Evolutionary conservation across 352 stramenopile genomes (phyloP).

Genomic region (Phytophthora hybrid): DNA sequence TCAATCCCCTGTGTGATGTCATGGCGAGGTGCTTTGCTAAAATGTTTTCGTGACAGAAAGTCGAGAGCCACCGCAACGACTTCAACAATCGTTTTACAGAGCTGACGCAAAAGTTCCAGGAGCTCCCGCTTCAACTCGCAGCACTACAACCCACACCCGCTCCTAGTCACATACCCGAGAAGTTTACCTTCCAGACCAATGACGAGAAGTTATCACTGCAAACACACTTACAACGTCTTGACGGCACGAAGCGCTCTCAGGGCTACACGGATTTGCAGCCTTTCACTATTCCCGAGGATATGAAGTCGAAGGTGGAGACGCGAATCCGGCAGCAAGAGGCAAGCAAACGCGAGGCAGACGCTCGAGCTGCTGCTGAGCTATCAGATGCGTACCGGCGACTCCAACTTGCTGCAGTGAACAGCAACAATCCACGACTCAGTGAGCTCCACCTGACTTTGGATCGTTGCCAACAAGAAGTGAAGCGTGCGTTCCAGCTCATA

Average conservation of each 20-base stretch:
- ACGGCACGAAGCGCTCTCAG: slow-evolving; percentile 24
- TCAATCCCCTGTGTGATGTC: neutral
- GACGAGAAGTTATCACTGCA: slow-evolving; percentile 68
- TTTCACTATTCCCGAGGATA: slow-evolving; percentile 83
- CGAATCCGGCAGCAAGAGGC: slow-evolving; percentile 68
- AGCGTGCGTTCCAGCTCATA: slow-evolving; percentile 73
- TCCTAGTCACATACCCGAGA: slow-evolving; percentile 17
- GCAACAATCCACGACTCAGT: slow-evolving; percentile 62
- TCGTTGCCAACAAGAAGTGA: slow-evolving; percentile 72
- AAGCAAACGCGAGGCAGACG: slow-evolving; percentile 59
- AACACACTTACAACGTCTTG: slow-evolving; percentile 49
- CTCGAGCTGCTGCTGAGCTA: slow-evolving; percentile 53
- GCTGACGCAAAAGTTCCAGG: slow-evolving; percentile 69
- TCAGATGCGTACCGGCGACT: slow-evolving; percentile 69
- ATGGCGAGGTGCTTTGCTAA: neutral
- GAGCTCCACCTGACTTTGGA: slow-evolving; percentile 71
- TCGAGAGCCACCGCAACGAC: slow-evolving; percentile 72
- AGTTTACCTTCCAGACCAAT: slow-evolving; percentile 64
- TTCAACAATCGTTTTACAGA: slow-evolving; percentile 70
- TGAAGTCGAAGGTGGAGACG: slow-evolving; percentile 78
- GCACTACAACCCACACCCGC: slow-evolving; percentile 45
- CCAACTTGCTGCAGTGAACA: slow-evolving; percentile 48
- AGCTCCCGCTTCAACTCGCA: slow-evolving; percentile 60
- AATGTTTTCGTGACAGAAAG: slow-evolving; percentile 51
- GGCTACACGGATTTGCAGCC: slow-evolving; percentile 74